phyloP scores from a whole-genome alignment of 768 basidiomycete species.

The Cystobasidium ongulense region DNA sequence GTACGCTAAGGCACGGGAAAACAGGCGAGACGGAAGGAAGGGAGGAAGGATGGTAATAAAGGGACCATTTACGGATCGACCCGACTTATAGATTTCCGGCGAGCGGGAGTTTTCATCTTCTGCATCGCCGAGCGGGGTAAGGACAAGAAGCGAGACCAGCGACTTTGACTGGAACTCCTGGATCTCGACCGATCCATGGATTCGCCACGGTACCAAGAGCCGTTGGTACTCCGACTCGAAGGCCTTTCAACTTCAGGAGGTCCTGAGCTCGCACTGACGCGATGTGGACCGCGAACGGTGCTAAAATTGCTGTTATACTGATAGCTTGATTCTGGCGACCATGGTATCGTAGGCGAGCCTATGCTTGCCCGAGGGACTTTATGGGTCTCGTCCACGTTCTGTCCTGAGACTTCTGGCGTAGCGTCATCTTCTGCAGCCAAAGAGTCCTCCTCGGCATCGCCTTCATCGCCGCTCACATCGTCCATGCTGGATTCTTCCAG shows the following conservation, averaged over 20 bases:
- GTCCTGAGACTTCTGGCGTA: not conserved
- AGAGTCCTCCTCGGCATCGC: not conserved
- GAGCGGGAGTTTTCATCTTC: not conserved
- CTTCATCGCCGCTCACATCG: not conserved
- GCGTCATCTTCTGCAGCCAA: slow-evolving; percentile 12
- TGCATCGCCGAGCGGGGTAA: not conserved
- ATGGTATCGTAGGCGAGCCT: not conserved
- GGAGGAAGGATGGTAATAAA: too few species aligned
- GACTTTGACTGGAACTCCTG: not conserved
- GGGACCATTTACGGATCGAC: not conserved
- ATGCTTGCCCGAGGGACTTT: not conserved
- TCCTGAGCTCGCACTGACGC: not conserved
- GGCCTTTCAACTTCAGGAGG: not conserved
- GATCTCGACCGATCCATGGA: not conserved
- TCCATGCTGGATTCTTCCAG: not conserved
- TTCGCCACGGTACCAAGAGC: not conserved
- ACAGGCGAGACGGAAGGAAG: too few species aligned
- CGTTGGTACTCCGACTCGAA: not conserved
- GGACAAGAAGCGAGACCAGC: not conserved
- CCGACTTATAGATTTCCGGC: not conserved
- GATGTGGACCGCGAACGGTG: not conserved
- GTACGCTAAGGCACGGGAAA: too few species aligned
- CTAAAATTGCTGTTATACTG: not conserved
- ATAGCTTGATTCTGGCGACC: not conserved
- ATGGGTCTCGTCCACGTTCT: not conserved